Evolutionary conservation across 805 yeast species (phyloP).

Genomic region (Saturnispora gosingensis): DNA sequence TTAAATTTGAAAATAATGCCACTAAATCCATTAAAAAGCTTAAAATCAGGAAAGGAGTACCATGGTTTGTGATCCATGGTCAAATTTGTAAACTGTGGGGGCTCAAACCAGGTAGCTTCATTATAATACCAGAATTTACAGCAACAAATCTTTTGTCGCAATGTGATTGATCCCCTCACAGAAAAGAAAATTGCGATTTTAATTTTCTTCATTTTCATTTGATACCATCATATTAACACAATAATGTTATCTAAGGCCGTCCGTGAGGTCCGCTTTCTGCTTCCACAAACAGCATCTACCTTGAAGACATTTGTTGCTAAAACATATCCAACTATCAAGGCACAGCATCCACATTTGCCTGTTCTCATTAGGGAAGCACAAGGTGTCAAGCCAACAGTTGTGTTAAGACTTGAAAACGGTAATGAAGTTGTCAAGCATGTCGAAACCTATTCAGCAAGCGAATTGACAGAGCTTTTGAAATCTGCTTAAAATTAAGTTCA

Average conservation of each 20-base stretch:
- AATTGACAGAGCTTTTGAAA: slow-evolving; percentile 24
- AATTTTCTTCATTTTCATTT: slow-evolving; percentile 12
- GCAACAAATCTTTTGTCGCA: slow-evolving; percentile 59
- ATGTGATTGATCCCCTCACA: slow-evolving; percentile 15
- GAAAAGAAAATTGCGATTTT: not conserved
- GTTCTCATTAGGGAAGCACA: slow-evolving; percentile 70
- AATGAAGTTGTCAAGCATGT: slow-evolving; percentile 40
- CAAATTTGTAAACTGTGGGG: not conserved
- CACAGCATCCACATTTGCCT: slow-evolving; percentile 57
- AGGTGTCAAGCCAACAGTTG: slow-evolving; percentile 64
- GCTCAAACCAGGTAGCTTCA: slow-evolving; percentile 9
- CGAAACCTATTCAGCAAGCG: slow-evolving; percentile 39
- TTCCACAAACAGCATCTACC: slow-evolving; percentile 68
- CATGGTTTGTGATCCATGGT: slow-evolving; percentile 3
- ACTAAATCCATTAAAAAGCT: not conserved
- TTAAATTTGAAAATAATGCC: not conserved
- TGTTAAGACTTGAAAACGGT: slow-evolving; percentile 60
- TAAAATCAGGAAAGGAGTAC: not conserved
- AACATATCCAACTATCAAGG: slow-evolving; percentile 57
- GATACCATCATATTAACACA: slow-evolving; percentile 10
- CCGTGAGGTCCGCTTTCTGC: slow-evolving; percentile 73
- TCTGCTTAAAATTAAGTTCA: not conserved
- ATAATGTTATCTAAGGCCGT: slow-evolving; percentile 40
- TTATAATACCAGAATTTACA: slow-evolving; percentile 35
- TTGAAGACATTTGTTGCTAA: slow-evolving; percentile 51